A percentile compares a stretch with the other conserved stretches of the same genome.
Conservation (phyloP, 345 rosid genomes). For the Salix udensis region DNA sequence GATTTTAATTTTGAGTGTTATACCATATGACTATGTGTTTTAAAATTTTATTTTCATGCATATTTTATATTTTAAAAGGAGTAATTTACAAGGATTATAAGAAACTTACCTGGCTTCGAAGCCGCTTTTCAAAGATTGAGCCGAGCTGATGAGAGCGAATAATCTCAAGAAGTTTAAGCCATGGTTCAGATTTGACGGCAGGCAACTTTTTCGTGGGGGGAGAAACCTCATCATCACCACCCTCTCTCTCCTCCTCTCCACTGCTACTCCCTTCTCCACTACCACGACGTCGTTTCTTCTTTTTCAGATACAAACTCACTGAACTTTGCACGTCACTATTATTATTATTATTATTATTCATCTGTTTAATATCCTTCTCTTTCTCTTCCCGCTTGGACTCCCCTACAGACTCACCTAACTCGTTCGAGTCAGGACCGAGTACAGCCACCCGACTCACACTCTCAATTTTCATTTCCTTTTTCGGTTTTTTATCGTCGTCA, state of each 20-base stretch:
- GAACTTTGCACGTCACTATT: slow-evolving; percentile 66
- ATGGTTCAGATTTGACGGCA: slow-evolving; percentile 54
- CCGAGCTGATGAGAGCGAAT: slow-evolving; percentile 48
- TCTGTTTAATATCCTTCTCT: slow-evolving; percentile 1
- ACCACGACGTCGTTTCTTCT: slow-evolving; percentile 30
- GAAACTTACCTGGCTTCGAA: slow-evolving; percentile 48
- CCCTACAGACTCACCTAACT: slow-evolving; percentile 32
- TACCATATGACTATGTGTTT: no score
- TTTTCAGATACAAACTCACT: slow-evolving; percentile 44
- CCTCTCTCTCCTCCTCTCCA: slow-evolving; percentile 39
- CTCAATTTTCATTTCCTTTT: slow-evolving; percentile 20
- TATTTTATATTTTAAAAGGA: background rate
- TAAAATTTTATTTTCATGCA: no score
- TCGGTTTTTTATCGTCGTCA: slow-evolving; percentile 1
- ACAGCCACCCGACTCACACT: slow-evolving; percentile 13
- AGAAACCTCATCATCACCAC: slow-evolving; percentile 38
- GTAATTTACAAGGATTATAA: background rate
- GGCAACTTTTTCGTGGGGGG: slow-evolving; percentile 39
- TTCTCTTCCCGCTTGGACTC: slow-evolving; percentile 39
- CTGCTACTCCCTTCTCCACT: slow-evolving; percentile 22
- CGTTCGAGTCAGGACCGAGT: slow-evolving; percentile 33
- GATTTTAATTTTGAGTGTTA: no score
- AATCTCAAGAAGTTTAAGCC: slow-evolving; percentile 42
- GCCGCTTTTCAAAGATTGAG: slow-evolving; percentile 57
- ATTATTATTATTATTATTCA: no score